Conservation (phyloP, 495 filamentous ascomycete genomes). For the Penicillium lividum region DNA sequence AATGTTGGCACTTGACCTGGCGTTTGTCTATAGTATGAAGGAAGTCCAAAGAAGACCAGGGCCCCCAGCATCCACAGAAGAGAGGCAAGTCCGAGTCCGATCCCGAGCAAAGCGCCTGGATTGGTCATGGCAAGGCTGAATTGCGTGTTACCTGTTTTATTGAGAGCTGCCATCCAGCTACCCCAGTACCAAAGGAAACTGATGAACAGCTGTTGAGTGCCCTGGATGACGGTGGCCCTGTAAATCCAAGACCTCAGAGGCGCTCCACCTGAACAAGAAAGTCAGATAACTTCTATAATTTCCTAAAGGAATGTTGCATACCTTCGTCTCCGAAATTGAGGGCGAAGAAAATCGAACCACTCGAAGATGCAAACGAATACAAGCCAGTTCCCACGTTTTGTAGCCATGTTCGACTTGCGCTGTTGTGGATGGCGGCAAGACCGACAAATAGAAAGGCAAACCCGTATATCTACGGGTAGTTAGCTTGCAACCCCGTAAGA, state of each 20-base stretch:
- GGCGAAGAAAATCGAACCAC: conserved; percentile 52
- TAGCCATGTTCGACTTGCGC: conserved; percentile 47
- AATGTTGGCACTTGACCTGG: conserved; percentile 66
- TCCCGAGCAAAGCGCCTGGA: conserved; percentile 38
- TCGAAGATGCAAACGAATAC: conserved; percentile 50
- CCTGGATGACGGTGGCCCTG: conserved; percentile 52
- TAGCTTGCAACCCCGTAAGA: not conserved
- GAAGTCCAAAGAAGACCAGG: conserved; percentile 44
- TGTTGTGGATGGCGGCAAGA: conserved; percentile 49
- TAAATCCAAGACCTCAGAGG: conserved; percentile 52
- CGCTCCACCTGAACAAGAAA: conserved; percentile 35
- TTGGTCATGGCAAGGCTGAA: conserved; percentile 33
- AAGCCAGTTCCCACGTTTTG: conserved; percentile 48
- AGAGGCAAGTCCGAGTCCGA: conserved; percentile 51
- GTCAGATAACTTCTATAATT: conserved; percentile 12
- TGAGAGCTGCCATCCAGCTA: conserved; percentile 44
- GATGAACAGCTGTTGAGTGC: conserved; percentile 49
- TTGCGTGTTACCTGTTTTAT: conserved; percentile 18
- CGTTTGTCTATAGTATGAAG: conserved; percentile 56
- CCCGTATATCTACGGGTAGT: conserved; percentile 42
- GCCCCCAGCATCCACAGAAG: conserved; percentile 35
- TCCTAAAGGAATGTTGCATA: not conserved
- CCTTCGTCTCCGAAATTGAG: conserved; percentile 53
- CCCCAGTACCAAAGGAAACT: conserved; percentile 55
- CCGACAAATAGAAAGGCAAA: conserved; percentile 67